Evolutionary conservation across 2,329 filamentous ascomycete genomes (phyloP).

Genomic region (Atkinsonella hypoxylon): DNA sequence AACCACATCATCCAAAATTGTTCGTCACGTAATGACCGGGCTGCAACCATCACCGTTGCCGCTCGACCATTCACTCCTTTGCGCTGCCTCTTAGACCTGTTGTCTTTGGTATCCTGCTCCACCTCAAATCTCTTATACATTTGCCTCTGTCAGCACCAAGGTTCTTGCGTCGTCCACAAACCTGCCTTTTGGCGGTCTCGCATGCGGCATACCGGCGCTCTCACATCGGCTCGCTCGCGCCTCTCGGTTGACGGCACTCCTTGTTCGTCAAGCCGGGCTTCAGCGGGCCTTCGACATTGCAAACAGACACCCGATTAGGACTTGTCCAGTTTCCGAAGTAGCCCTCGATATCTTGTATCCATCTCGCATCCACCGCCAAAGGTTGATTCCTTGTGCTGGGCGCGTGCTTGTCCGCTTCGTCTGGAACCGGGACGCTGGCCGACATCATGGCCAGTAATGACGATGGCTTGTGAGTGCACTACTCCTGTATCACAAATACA

Average conservation of each 20-base stretch:
- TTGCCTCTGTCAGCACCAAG: background rate
- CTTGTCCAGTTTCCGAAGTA: background rate
- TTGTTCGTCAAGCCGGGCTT: conserved; percentile 3
- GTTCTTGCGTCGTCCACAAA: background rate
- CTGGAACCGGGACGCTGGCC: conserved; percentile 5
- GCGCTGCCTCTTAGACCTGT: background rate
- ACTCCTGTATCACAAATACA: background rate
- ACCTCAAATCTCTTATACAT: background rate
- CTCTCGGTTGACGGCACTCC: conserved; percentile 4
- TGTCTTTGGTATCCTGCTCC: background rate
- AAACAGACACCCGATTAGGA: background rate
- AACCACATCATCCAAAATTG: background rate
- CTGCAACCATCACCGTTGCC: background rate
- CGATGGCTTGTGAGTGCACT: conserved; percentile 34
- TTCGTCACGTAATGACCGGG: conserved; percentile 6
- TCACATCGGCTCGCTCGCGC: conserved; percentile 6
- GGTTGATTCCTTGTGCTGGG: background rate
- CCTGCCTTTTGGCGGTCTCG: background rate
- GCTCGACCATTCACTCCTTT: background rate
- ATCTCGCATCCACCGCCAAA: background rate
- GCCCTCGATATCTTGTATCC: background rate
- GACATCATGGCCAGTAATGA: conserved; percentile 41
- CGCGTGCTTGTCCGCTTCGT: background rate
- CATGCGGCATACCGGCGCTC: conserved; percentile 1
- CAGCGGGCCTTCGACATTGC: conserved; percentile 1